A percentile compares a stretch with the other conserved stretches of the same genome.
phyloP scores from a whole-genome alignment of 805 yeast genomes.

The Candida succiphila region DNA sequence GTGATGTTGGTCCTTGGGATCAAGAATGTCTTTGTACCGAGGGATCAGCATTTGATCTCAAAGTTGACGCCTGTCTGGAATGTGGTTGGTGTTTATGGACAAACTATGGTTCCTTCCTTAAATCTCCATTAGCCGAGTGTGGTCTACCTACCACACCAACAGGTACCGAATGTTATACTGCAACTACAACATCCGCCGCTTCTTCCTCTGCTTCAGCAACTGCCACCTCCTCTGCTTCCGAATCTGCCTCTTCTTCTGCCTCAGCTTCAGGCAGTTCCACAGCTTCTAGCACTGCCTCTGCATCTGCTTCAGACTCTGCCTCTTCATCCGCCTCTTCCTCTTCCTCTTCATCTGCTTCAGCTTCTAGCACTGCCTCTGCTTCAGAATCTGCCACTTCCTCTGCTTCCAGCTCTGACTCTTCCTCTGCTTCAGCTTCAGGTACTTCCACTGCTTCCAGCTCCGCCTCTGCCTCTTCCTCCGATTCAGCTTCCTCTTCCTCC shows the following conservation, averaged over 20 bases:
- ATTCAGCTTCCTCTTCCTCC: conserved; percentile 28
- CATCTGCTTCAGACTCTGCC: conserved; percentile 14
- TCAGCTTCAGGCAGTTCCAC: conserved; percentile 5
- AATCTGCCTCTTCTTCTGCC: conserved; percentile 9
- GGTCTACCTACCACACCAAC: conserved; percentile 24
- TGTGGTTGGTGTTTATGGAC: conserved; percentile 32
- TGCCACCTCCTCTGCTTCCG: conserved; percentile 13
- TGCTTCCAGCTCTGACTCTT: conserved; percentile 9
- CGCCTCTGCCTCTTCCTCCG: conserved; percentile 5
- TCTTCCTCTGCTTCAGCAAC: conserved; percentile 7
- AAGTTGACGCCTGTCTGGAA: conserved; percentile 23
- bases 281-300: conserved; percentile 4
- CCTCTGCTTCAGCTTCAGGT: conserved; percentile 6
- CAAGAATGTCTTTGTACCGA: conserved; percentile 21
- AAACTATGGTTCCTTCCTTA: conserved; percentile 23
- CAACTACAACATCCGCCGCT: conserved; percentile 5
- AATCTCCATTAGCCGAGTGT: conserved; percentile 23
- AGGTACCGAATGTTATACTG: conserved; percentile 19
- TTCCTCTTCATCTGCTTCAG: conserved; percentile 8
- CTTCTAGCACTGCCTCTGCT: conserved; percentile 7
- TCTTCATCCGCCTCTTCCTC: conserved; percentile 26
- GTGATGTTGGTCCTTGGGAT: conserved; percentile 20
- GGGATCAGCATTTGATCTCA: conserved; percentile 15
- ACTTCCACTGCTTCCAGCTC: conserved; percentile 6
- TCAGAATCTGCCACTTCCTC: conserved; percentile 11